A percentile compares a stretch with the other conserved stretches of the same genome.
Evolutionary conservation across 495 filamentous ascomycete species (phyloP).

Genomic region (Podospora pseudoanserina): DNA sequence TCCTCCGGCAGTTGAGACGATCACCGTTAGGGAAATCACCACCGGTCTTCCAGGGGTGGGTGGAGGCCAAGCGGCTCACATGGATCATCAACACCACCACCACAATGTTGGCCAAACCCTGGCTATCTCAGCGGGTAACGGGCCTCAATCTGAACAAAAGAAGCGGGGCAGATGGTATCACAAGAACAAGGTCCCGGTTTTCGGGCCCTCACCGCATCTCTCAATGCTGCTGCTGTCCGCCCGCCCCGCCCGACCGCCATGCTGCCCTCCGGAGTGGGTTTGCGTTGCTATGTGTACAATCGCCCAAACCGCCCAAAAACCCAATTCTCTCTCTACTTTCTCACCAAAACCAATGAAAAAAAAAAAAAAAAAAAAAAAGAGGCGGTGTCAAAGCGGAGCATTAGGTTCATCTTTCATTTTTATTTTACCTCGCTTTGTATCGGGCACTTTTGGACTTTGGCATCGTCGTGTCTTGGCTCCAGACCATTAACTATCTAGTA

Average conservation of each 20-base stretch:
- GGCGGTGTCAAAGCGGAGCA: slow-evolving; percentile 11
- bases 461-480: background rate
- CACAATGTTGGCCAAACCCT: background rate
- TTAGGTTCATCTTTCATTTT: background rate
- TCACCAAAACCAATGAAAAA: background rate
- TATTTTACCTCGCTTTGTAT: background rate
- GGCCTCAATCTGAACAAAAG: background rate
- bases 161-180: background rate
- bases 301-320: background rate
- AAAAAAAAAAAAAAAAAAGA: background rate
- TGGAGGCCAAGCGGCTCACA: background rate
- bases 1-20: background rate
- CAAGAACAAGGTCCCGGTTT: slow-evolving; percentile 1
- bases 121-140: background rate
- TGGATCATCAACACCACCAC: background rate
- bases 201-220: slow-evolving; percentile 5
- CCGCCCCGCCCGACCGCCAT: slow-evolving; percentile 1
- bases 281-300: background rate
- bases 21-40: background rate
- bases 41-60: background rate
- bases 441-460: background rate
- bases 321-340: background rate
- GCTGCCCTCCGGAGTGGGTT: background rate
- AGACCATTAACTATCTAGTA: background rate
- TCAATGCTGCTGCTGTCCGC: background rate